phyloP scores from a whole-genome alignment of 441 rosid species.

The Populus hybrid region DNA sequence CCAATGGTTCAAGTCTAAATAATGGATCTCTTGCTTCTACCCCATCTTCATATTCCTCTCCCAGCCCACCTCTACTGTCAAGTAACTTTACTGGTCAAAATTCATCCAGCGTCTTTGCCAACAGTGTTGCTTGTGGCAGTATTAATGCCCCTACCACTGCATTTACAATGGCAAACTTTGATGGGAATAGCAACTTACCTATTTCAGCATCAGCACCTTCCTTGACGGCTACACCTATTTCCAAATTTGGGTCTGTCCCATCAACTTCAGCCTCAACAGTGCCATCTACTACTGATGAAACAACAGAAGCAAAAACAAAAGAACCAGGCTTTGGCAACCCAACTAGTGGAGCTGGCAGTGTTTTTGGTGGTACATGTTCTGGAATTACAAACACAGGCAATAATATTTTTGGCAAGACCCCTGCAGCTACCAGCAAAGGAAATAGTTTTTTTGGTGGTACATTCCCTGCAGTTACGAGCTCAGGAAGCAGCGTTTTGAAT shows the following conservation, averaged over 20 bases:
- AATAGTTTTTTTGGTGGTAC: conserved; percentile 32
- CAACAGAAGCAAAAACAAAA: conserved; percentile 41
- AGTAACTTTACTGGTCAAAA: conserved; percentile 28
- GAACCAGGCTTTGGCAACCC: conserved; percentile 32
- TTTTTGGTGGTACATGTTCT: conserved; percentile 35
- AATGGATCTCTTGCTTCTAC: conserved; percentile 48
- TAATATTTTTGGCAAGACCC: conserved; percentile 30
- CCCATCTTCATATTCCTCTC: conserved; percentile 28
- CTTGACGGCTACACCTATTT: conserved; percentile 25
- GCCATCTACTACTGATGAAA: conserved; percentile 28
- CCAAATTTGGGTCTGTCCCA: conserved; percentile 42
- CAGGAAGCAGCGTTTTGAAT: conserved; percentile 28
- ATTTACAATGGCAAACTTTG: conserved; percentile 20
- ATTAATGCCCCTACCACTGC: conserved; percentile 22
- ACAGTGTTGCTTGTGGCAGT: conserved; percentile 19
- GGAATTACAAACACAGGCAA: conserved; percentile 27
- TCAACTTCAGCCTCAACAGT: conserved; percentile 32
- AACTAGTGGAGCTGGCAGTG: conserved; percentile 24
- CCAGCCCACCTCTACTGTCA: conserved; percentile 28
- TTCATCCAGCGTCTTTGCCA: conserved; percentile 26
- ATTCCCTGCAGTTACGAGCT: conserved; percentile 18
- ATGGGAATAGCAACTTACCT: conserved; percentile 16
- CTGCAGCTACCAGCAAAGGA: conserved; percentile 32
- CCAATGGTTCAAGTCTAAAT: conserved; percentile 32
- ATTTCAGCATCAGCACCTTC: conserved; percentile 19